A percentile compares a stretch with the other conserved stretches of the same genome.
phyloP scores from a whole-genome alignment of 176 grass and related monocot species.

The Oryza meyeriana region DNA sequence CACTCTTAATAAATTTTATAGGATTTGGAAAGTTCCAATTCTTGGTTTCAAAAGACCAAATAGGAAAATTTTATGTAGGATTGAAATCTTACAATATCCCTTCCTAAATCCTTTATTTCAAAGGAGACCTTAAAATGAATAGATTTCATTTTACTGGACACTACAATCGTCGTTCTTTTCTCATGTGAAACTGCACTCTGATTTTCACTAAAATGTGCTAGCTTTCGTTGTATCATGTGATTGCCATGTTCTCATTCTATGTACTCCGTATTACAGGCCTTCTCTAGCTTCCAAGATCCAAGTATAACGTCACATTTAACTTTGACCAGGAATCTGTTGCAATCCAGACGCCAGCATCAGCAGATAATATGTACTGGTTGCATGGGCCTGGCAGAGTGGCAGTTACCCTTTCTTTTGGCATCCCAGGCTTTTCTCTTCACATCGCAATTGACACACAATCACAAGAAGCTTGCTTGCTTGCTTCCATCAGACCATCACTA shows the following conservation, averaged over 20 bases:
- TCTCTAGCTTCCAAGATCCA: conserved; percentile 2
- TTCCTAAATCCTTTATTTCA: too few species aligned
- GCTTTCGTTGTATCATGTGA: neutral
- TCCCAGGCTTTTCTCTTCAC: conserved; percentile 23
- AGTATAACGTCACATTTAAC: neutral
- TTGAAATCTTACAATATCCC: too few species aligned
- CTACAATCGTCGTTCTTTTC: neutral
- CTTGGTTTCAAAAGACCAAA: too few species aligned
- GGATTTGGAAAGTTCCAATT: too few species aligned
- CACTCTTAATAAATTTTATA: too few species aligned
- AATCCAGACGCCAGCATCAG: conserved; percentile 33
- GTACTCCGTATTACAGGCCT: neutral
- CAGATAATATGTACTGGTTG: conserved; percentile 14
- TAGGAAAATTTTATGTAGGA: too few species aligned
- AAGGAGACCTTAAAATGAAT: neutral
- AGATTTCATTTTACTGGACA: neutral
- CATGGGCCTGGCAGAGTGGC: conserved; percentile 8
- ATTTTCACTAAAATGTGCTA: neutral
- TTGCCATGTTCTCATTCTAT: neutral
- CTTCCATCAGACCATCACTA: conserved; percentile 28
- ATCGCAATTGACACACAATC: conserved; percentile 26
- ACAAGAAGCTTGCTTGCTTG: neutral
- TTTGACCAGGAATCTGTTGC: conserved; percentile 29
- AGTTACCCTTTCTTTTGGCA: conserved; percentile 30
- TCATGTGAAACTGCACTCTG: neutral